Evolutionary conservation across 305 asterid genomes (phyloP), one percentile per base, ranked within the genome.

Genomic region (Andrographis paniculata): DNA sequence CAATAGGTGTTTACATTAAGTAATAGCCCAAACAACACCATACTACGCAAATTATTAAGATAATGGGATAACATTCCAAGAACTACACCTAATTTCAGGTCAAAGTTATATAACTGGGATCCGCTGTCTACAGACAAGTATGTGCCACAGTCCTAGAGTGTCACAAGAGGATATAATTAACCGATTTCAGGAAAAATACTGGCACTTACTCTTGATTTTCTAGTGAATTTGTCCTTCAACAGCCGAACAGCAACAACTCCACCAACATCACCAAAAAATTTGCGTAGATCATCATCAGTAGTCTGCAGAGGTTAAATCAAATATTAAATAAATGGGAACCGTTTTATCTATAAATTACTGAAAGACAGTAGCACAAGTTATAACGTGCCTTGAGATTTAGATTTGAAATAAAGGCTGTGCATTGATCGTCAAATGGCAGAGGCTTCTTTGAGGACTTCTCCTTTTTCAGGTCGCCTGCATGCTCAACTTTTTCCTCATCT

Each of bases 401-500:
- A 67, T 91, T 86, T 48, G 95, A 83, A 48, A 86, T 42, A 59
- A 91, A 91, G 59, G 73, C 99, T 52, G 99, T 91, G 74, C 95
- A 86, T 45, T 78, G 79, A 68, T 91, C 99, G 45, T 73, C 61
- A 57, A 75, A 91, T 15, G 55, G 64, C 44, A 50, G 64, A 30
- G 77, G 49, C 62, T 62, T 80, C 59, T 68, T 70, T n/a, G 76
- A 53, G 20, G 84, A 59, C 20, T 53, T 47, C 42, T 68, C 71
- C 59, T 22, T 65, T 44, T 71, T 81, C 61, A 65, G 71, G 55
- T 46, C 64, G 56, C 61, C 69, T 46, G 67, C 59, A 50, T 30
- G 62, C 44, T 52, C 73, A 14, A 69, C 65, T 63, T 62, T 73
- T 48, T 45, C 58, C 38, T 24, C 59, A 53, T 60, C 63, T 44